A percentile compares a stretch with the other conserved stretches of the same genome.
phyloP scores from a whole-genome alignment of 768 basidiomycete species.

The Trametes maxima region DNA sequence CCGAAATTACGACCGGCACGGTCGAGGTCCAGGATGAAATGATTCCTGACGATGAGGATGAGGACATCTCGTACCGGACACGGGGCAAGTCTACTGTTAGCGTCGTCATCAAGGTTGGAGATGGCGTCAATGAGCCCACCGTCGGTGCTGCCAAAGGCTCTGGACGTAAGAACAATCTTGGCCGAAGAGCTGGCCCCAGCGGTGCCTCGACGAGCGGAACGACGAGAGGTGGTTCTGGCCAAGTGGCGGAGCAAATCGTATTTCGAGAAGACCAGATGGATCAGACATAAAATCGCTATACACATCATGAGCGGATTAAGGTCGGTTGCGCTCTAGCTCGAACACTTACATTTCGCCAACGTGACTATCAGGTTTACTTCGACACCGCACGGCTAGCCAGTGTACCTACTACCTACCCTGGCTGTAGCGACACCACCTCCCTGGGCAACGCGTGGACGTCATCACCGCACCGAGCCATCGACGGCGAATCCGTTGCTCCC shows the following conservation, averaged over 20 bases:
- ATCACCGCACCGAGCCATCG: too few species aligned
- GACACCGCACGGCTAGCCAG: too few species aligned
- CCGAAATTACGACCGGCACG: conserved; percentile 67
- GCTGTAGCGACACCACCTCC: too few species aligned
- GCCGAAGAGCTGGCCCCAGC: neutral
- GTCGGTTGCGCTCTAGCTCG: neutral
- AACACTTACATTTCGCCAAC: too few species aligned
- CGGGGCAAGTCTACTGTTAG: conserved; percentile 72
- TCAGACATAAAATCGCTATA: neutral
- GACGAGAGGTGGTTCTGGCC: neutral
- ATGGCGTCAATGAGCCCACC: conserved; percentile 52
- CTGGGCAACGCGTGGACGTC: too few species aligned
- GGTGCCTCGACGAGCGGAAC: neutral
- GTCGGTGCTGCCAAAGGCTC: conserved; percentile 12
- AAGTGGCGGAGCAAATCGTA: conserved; percentile 13
- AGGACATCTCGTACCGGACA: conserved; percentile 62
- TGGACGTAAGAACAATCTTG: conserved; percentile 8
- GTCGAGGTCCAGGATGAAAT: conserved; percentile 80
- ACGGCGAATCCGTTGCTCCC: too few species aligned
- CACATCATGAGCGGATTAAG: neutral
- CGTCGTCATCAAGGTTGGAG: conserved; percentile 60
- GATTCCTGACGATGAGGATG: conserved; percentile 71
- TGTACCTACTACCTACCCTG: too few species aligned
- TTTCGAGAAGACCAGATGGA: conserved; percentile 28
- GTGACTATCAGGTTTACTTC: too few species aligned